Evolutionary conservation across 257 asterid species (phyloP), one percentile per base, ranked within the genome.

Genomic region (Oldenlandia corymbosa): DNA sequence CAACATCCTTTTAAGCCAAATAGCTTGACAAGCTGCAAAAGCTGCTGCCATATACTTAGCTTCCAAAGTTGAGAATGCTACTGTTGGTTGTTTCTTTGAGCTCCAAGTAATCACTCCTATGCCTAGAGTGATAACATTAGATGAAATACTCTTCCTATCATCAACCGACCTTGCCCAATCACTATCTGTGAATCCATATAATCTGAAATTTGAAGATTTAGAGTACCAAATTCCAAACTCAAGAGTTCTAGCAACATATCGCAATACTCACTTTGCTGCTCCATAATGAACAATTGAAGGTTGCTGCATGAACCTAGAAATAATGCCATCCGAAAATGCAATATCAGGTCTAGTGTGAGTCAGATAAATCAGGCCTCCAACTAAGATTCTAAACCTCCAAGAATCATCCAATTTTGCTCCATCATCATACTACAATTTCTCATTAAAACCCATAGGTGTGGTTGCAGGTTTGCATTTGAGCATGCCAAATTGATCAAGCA

Each of bases 81-180:
- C n/a, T n/a, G n/a, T n/a, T n/a, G n/a, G n/a, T n/a, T n/a, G n/a
- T n/a, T n/a, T n/a, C n/a, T n/a, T n/a, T n/a, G n/a, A n/a, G n/a
- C n/a, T n/a, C n/a, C n/a, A n/a, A n/a, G n/a, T n/a, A n/a, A n/a
- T n/a, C n/a, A n/a, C n/a, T n/a, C n/a, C n/a, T n/a, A n/a, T n/a
- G n/a, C n/a, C n/a, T n/a, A n/a, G n/a, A n/a, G n/a, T n/a, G n/a
- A n/a, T n/a, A n/a, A n/a, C n/a, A n/a, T n/a, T n/a, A n/a, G n/a
- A n/a, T n/a, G n/a, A n/a, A n/a, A n/a, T n/a, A n/a, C n/a, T n/a
- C n/a, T n/a, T n/a, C 14, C 62, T 57, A 18, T 57, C 62, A 5
- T 57, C 62, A 2, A 57, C 9, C 2, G 18, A 30, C 7, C 66
- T 23, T 2, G 66, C 54, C 53, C 54, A 58, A 36, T 61, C 53